phyloP scores from a whole-genome alignment of 257 asterid species.

The Euphrasia confusa region DNA sequence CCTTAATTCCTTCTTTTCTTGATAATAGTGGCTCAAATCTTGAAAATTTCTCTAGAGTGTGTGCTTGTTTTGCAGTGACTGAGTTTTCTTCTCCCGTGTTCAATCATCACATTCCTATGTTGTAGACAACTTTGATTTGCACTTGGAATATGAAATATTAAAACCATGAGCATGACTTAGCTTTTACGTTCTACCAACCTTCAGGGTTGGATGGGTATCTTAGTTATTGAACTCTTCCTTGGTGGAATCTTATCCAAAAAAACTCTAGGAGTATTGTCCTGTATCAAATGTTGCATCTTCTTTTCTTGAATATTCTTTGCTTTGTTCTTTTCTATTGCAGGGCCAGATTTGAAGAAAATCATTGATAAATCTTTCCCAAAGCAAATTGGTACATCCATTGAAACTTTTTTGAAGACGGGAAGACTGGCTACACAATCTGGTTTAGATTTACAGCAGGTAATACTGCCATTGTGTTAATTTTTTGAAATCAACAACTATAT shows the following conservation, averaged over 20 bases:
- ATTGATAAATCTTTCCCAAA: constrained; percentile 55
- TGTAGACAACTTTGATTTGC: constrained; percentile 1
- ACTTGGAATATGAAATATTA: constrained; percentile 7
- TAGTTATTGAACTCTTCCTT: constrained; percentile 17
- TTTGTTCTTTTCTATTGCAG: constrained; percentile 48
- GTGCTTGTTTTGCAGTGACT: neutral
- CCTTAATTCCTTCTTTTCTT: neutral
- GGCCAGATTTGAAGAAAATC: constrained; percentile 53
- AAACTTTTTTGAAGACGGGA: constrained; percentile 87
- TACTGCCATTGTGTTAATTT: constrained; percentile 16
- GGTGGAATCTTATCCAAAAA: constrained; percentile 11
- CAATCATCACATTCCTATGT: constrained; percentile 3
- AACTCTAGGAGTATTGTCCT: constrained; percentile 5
- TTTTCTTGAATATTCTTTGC: constrained; percentile 20
- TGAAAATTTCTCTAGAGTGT: neutral
- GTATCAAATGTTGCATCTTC: constrained; percentile 12
- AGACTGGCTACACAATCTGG: constrained; percentile 65
- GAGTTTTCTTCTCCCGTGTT: constrained; percentile 1
- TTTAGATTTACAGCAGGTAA: constrained; percentile 93
- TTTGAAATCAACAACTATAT: constrained; percentile 2
- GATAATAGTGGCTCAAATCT: constrained; percentile 1
- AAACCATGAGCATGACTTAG: neutral
- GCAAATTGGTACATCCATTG: constrained; percentile 66
- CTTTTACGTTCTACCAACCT: neutral
- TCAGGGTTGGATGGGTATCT: neutral